phyloP scores from a whole-genome alignment of 768 basidiomycete species.

The Strobilomyces dryophilus region DNA sequence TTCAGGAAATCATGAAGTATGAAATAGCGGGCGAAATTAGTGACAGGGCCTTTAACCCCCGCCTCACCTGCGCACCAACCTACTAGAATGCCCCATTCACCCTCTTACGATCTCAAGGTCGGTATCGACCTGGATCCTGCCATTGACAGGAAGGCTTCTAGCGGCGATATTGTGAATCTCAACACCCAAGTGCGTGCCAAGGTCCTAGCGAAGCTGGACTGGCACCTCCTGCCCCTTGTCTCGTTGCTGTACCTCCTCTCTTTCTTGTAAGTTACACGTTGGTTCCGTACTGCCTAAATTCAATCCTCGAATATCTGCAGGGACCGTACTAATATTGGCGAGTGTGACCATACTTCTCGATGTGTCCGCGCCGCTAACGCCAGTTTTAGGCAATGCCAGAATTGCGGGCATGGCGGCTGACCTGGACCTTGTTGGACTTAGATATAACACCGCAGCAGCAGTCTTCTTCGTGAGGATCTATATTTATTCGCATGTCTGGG shows the following conservation, averaged over 20 bases:
- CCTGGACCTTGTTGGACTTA: slow-evolving; percentile 31
- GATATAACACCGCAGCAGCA: slow-evolving; percentile 37
- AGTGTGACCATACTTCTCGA: slow-evolving; percentile 5
- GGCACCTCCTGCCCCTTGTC: slow-evolving; percentile 18
- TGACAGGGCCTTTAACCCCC: slow-evolving; percentile 2
- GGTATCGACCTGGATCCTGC: neutral
- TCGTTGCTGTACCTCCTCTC: slow-evolving; percentile 14
- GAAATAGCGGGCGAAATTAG: neutral
- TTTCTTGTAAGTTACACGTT: slow-evolving; percentile 12
- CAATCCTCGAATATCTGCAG: slow-evolving; percentile 15
- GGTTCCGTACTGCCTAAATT: neutral
- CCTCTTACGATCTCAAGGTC: neutral
- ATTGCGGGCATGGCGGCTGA: slow-evolving; percentile 45
- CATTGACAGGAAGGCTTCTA: neutral
- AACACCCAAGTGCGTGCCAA: neutral
- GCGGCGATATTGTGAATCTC: neutral
- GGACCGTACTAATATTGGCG: slow-evolving; percentile 44
- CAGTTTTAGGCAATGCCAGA: slow-evolving; percentile 34
- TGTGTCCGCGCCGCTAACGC: slow-evolving; percentile 1
- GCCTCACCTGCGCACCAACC: neutral
- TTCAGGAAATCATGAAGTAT: neutral
- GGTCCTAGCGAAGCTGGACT: slow-evolving; percentile 18
- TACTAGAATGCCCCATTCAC: slow-evolving; percentile 4
- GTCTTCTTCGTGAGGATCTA: slow-evolving; percentile 33
- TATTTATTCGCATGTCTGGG: neutral